Evolutionary conservation across 2,329 filamentous ascomycete species (phyloP), one percentile per base, ranked within the genome.

Genomic region (Taxawa tesnikishii): DNA sequence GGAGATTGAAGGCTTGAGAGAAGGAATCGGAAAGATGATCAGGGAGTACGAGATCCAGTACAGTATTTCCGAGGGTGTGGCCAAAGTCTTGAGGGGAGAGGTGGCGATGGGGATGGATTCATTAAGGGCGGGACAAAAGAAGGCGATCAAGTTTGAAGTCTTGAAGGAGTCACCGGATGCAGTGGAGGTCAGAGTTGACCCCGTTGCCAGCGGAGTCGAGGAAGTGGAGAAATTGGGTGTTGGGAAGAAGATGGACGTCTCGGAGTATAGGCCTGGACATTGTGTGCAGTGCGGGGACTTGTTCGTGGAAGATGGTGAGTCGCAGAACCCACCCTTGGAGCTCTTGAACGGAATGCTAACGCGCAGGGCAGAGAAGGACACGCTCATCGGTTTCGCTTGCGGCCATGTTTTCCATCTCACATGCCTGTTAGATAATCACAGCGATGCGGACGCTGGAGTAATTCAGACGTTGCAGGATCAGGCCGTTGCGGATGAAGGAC

Each of bases 31-130:
- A 27, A 80, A 87, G 36, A 85, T 98, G 64, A 81, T 98, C 52
- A 79, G 88, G 45, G 90, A 98, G 56, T 87, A 94, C 51, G 90
- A 96, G 50, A 82, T 98, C 27, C 90, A 96, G 58, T 76, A 83
- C 51, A 90, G 81, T 45, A 94, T 98, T 50, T 88, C 81, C 42
- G 78, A 80, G 26, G 90, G 90, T 1, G 90, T 92, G 3, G 87
- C 90, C 1, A 74, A 75, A 33, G 87, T 96, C 1, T 64, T 96
- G 26, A 68, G 81, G 31, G 84, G 87, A 36, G 90, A 98, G 56
- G 88, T 98, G 1, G 78, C 79, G 1, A 68, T 72, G 4, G 84
- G 82, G 1, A 93, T 96, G 70, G 79, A 79, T 31, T 76, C 75
- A 4, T 63, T 96, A 13, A 74, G 88, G 1, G 73, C 67, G 10